These are phyloP conservation scores for Neostapfia colusana DNA, from an alignment of 176 grass and related monocot species.

Conservation along the genomic window DNA sequence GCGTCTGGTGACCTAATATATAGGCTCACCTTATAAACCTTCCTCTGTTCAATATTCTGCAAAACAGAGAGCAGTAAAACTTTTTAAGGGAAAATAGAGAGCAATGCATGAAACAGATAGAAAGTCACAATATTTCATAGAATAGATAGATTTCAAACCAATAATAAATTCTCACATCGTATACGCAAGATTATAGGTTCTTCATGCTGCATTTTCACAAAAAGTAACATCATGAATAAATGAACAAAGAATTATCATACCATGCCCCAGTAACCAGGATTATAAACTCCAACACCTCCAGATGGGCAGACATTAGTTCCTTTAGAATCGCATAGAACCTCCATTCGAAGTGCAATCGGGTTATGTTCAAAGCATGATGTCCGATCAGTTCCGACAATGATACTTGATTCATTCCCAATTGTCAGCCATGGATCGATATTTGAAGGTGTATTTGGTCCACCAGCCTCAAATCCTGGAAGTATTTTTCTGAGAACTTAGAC, in stretches of 20 bases:
- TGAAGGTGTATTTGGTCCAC: slow-evolving; percentile 86
- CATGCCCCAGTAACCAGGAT: slow-evolving; percentile 97
- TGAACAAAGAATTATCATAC: slow-evolving; percentile 48
- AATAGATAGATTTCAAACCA: background rate
- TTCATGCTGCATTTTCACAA: background rate
- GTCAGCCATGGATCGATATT: slow-evolving; percentile 83
- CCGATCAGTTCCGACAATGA: slow-evolving; percentile 65
- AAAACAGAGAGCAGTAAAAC: background rate
- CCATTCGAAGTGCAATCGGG: slow-evolving; percentile 73
- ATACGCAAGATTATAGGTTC: background rate
- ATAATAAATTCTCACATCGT: background rate
- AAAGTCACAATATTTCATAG: slow-evolving; percentile 7
- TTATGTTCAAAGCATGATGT: slow-evolving; percentile 72
- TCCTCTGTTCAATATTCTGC: slow-evolving; percentile 74
- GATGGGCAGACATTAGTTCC: slow-evolving; percentile 58
- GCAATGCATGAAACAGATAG: background rate
- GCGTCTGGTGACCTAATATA: slow-evolving; percentile 59
- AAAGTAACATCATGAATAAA: background rate
- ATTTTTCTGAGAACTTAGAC: slow-evolving; percentile 20
- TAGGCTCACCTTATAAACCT: slow-evolving; percentile 69
- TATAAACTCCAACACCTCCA: slow-evolving; percentile 82
- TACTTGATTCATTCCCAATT: slow-evolving; percentile 70
- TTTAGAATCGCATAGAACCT: slow-evolving; percentile 67
- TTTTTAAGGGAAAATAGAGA: background rate
- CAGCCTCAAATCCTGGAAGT: slow-evolving; percentile 79